A percentile compares a stretch with the other conserved stretches of the same genome.
These are phyloP conservation scores for Mucuna pruriens DNA, from an alignment of 306 rosid species.

Conservation along the genomic window DNA sequence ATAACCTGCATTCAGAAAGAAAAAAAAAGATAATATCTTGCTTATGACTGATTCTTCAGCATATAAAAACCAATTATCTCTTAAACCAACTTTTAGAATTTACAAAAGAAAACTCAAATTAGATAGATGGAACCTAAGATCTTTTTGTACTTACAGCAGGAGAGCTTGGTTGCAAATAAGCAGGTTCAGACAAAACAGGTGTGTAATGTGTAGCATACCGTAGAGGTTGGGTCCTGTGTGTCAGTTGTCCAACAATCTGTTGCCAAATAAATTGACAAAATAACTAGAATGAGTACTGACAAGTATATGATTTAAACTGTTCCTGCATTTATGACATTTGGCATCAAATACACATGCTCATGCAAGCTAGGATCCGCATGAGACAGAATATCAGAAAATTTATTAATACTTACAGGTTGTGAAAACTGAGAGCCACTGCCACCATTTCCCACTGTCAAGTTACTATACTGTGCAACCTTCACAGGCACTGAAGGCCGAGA, in stretches of 20 bases:
- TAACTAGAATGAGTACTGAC: slow-evolving; percentile 30
- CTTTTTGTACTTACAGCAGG: slow-evolving; percentile 70
- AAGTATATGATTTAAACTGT: background rate
- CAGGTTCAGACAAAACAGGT: slow-evolving; percentile 72
- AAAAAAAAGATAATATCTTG: slow-evolving; percentile 23
- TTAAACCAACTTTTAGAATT: background rate
- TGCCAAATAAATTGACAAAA: slow-evolving; percentile 33
- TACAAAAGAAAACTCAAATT: slow-evolving; percentile 33
- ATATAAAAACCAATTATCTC: slow-evolving; percentile 12
- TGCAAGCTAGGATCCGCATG: background rate
- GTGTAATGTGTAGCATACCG: slow-evolving; percentile 64
- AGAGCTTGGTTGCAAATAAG: slow-evolving; percentile 69
- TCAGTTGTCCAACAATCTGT: slow-evolving; percentile 75
- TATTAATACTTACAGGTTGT: slow-evolving; percentile 70
- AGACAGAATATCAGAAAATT: slow-evolving; percentile 23
- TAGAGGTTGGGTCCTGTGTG: slow-evolving; percentile 68
- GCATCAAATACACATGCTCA: slow-evolving; percentile 23
- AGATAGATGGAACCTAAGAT: slow-evolving; percentile 12
- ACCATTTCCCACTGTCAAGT: slow-evolving; percentile 64
- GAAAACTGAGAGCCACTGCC: slow-evolving; percentile 72
- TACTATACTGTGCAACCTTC: slow-evolving; percentile 67
- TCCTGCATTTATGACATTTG: slow-evolving; percentile 10
- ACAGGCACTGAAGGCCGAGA: slow-evolving; percentile 68
- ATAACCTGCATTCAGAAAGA: slow-evolving; percentile 63
- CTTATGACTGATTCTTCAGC: slow-evolving; percentile 18